Evolutionary conservation across 2,329 filamentous ascomycete species (phyloP), one percentile per base, ranked within the genome.

Genomic region (Colletotrichum sp.): DNA sequence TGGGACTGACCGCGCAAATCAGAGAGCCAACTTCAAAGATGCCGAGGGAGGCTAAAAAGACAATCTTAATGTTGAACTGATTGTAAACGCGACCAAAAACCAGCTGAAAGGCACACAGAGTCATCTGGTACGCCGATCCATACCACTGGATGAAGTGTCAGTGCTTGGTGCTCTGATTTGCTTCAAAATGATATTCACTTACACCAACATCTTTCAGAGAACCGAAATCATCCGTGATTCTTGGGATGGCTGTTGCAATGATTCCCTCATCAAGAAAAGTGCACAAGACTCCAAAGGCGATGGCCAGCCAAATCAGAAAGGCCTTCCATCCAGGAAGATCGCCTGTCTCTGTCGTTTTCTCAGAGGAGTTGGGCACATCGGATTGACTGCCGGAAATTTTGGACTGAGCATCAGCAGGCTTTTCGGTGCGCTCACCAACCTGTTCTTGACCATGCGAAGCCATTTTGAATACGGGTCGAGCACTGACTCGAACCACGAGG

Each of bases 161-260:
- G n/a, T n/a, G n/a, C n/a, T n/a, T n/a, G n/a, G n/a, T n/a, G n/a
- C n/a, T n/a, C n/a, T n/a, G n/a, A n/a, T n/a, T n/a, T n/a, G n/a
- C n/a, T n/a, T n/a, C n/a, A n/a, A n/a, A n/a, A n/a, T n/a, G n/a
- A n/a, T n/a, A n/a, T n/a, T n/a, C n/a, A 63, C 82, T n/a, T 59
- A 74, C 71, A 52, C 85, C 85, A 12, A 89, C 83, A 69, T 88
- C 86, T n/a, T 82, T 80, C 1, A 87, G 80, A 34, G 85, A 81
- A 10, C 85, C 79, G 74, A 86, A 82, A 34, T 83, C 79, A 68
- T 80, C 77, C 5, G 81, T 80, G 55, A 84, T 83, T 10, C 79
- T 80, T 4, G 83, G 83, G 34, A 83, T 80, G 10, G 84, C 83
- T 2, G 83, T 87, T 8, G 84, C 79, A 58, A 86, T 82, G 66